Base-by-base conservation (phyloP, 2,329 filamentous ascomycete genomes). In the Sordariomycetes sp. region DNA sequence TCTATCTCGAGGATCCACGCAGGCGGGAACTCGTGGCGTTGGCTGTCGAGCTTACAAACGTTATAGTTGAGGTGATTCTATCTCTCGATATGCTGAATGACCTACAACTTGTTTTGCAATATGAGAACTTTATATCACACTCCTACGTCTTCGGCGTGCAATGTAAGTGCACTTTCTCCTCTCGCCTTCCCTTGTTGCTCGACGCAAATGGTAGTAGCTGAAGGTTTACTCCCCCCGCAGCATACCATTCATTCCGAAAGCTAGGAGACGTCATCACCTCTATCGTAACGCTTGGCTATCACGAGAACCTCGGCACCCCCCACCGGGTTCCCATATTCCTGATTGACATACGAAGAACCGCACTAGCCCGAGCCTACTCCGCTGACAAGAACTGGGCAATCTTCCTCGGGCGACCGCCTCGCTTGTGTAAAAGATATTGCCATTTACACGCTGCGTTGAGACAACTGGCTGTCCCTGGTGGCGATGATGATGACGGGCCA, bases 331-430 rank as follows among this genome's bases (percentile, higher is more conserved):
- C 73, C 1, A 63, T 63, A 5, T 76, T 74, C 22, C 64, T 76
- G 2, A 64, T 62, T 0, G 66, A 74, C 54, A 67, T 76, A 58
- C 66, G 74, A 25, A 67, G 67, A 57, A 64, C 65, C 7, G 69
- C 69, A 8, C 75, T 76, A 59, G 70, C 70, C 7, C 66, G 69
- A 2, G 67, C 69, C 6, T 78, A 75, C 58, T 70, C 70, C 15
- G 69, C 69, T 6, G 76, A 77, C 58, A 78, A 76, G 57, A 72
- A 68, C 42, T 63, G 77, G 8, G 70, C 74, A 1, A 72, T 76
- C 1, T 78, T 78, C 56, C 69, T 77, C n/a, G 76, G 76, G 3
- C 68, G 76, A 2, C 76, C 76, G 3, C 74, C 74, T 2, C 67
- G 75, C 2, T 71, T 78, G 45, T 68, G 68, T n/a, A 66, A 69